Base-by-base conservation (phyloP, 2,329 filamentous ascomycete genomes). In the Alternaria gansuensis region DNA sequence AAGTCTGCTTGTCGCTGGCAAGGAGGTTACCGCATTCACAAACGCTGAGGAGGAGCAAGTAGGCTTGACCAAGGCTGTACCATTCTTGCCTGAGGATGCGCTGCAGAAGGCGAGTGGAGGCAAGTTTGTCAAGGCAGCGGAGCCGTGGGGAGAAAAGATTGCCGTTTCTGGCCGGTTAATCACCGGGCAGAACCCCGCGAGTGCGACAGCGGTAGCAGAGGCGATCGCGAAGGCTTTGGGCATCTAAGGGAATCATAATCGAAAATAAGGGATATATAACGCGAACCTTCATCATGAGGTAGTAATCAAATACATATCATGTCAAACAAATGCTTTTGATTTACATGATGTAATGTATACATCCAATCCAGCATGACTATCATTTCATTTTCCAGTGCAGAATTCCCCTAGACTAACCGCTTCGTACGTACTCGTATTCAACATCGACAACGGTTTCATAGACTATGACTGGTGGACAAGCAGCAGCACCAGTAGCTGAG, bases 81-180 rank as follows among this genome's bases (percentile, higher is more conserved):
- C 87, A 2, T 90, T 90, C 75, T 73, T 83, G 74, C 83, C 90
- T 41, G 85, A 86, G 73, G 83, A 84, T 61, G 81, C 83, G 74
- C 72, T 87, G 53, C 64, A 82, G 68, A 72, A 72, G 66, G 78
- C 81, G 13, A 82, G 76, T 23, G 82, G 85, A 6, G 88, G 81
- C 21, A 80, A 79, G 48, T 90, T 83, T 67, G 81, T 82, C 65
- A 87, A 87, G 79, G 83, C 86, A 0, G 78, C 72, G 1, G 75
- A 85, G 70, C 79, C 81, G n/a, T 79, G 79, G 76, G 75, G 67
- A 1, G 68, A 67, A 63, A 82, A 82, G 75, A 77, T 83, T 7
- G 80, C 79, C 21, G 72, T 78, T 21, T 68, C 72, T 5, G 70
- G 70, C 3, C 65, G 70, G 37, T 61, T 83, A 61, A 81, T 84